Conservation (phyloP, 2,329 filamentous ascomycete species). For the Achaetomium macrosporum region DNA sequence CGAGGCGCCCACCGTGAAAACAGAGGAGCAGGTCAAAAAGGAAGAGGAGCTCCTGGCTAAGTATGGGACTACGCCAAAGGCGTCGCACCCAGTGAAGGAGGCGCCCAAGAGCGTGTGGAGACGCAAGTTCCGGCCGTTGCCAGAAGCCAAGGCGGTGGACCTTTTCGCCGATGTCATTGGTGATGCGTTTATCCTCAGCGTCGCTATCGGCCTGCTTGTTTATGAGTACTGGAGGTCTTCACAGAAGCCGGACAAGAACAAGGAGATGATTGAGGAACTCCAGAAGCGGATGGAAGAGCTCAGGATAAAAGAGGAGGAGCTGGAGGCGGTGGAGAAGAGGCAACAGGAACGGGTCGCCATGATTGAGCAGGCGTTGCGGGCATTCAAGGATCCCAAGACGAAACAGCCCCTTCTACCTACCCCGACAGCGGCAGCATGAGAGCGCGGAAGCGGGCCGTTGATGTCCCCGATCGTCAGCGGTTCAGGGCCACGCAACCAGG, state of each 20-base stretch:
- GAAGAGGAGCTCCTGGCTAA: conserved; percentile 46
- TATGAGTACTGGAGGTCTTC: conserved; percentile 56
- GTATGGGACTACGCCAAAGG: conserved; percentile 36
- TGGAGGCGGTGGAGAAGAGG: conserved; percentile 42
- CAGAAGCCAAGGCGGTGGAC: conserved; percentile 60
- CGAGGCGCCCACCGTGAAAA: conserved; percentile 59
- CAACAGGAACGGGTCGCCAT: conserved; percentile 42
- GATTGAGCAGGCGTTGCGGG: conserved; percentile 49
- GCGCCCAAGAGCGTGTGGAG: conserved; percentile 47
- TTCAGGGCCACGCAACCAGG: too few relatives aligned
- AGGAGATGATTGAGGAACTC: conserved; percentile 48
- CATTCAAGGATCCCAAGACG: conserved; percentile 50
- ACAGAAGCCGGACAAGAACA: conserved; percentile 55
- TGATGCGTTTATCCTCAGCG: conserved; percentile 56
- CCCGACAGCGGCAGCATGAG: conserved; percentile 24
- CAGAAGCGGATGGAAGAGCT: conserved; percentile 44
- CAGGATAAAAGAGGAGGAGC: conserved; percentile 43
- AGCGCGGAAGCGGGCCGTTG: not conserved
- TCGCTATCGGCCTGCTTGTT: conserved; percentile 51
- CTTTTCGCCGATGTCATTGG: conserved; percentile 61
- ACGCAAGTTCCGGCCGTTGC: conserved; percentile 57
- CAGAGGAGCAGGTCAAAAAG: conserved; percentile 52
- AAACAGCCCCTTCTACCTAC: conserved; percentile 47
- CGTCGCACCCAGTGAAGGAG: conserved; percentile 35
- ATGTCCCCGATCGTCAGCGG: too few relatives aligned